Conservation (phyloP, 176 grass and related monocot genomes). For the Panicum miliaceum region DNA sequence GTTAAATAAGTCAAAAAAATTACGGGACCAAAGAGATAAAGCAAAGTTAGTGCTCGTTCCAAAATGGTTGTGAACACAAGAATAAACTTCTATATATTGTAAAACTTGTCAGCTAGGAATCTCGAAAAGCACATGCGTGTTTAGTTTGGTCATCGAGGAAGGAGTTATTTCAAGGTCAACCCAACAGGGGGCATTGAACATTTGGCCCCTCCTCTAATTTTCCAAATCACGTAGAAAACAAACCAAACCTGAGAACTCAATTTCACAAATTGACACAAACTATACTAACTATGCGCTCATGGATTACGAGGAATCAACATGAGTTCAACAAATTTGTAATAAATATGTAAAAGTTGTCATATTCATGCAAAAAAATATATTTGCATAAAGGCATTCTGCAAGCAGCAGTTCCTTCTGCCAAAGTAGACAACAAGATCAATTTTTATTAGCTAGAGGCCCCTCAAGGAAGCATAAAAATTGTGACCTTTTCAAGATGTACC, state of each 20-base stretch:
- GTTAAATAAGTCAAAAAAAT: not conserved
- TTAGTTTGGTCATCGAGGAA: not conserved
- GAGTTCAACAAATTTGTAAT: not conserved
- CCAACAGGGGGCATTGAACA: not conserved
- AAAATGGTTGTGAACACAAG: not conserved
- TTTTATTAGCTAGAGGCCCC: not conserved
- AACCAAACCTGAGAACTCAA: not conserved
- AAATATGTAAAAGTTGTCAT: not conserved
- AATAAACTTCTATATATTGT: not conserved
- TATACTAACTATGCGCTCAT: not conserved
- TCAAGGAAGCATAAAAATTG: constrained; percentile 16
- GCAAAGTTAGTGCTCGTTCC: not conserved
- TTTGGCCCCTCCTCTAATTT: not conserved
- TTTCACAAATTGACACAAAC: not conserved
- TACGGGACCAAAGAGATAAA: not conserved
- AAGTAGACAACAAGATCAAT: not conserved
- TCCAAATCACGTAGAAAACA: not conserved
- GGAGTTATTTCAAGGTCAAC: not conserved
- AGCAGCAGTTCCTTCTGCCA: not conserved
- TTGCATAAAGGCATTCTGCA: not conserved
- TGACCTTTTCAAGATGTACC: constrained; percentile 21
- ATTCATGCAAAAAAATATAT: not conserved
- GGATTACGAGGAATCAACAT: not conserved
- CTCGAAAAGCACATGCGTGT: not conserved
- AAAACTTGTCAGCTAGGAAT: not conserved